These are phyloP conservation scores for Gillenia trifoliata DNA, from an alignment of 306 rosid species.

Conservation along the genomic window DNA sequence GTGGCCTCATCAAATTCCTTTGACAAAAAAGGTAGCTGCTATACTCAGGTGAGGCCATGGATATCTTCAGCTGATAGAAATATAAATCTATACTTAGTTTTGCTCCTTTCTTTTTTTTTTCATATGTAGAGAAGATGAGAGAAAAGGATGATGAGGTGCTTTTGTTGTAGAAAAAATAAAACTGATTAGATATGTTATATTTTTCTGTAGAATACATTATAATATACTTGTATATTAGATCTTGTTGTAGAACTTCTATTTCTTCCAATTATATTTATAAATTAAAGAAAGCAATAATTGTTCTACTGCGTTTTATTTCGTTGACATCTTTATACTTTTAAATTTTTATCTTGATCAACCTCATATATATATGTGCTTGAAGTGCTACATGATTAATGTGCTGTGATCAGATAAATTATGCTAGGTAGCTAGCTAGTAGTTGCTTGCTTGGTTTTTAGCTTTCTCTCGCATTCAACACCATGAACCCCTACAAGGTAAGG, in stretches of 20 bases:
- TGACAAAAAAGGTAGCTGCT: slow-evolving; percentile 19
- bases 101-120: slow-evolving; percentile 16
- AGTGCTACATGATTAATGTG: background rate
- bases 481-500: slow-evolving; percentile 38
- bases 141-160: slow-evolving; percentile 16
- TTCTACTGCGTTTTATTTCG: background rate
- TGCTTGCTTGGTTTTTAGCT: slow-evolving; percentile 12
- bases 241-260: background rate
- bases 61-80: slow-evolving; percentile 29
- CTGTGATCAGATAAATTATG: slow-evolving; percentile 1
- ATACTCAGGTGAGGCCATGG: slow-evolving; percentile 41
- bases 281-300: background rate
- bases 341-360: background rate
- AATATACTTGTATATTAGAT: background rate
- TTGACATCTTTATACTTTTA: background rate
- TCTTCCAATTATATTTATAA: background rate
- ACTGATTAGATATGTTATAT: background rate
- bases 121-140: slow-evolving; percentile 22
- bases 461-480: slow-evolving; percentile 1
- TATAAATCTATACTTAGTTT: slow-evolving; percentile 30
- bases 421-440: slow-evolving; percentile 2
- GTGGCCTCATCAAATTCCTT: slow-evolving; percentile 34
- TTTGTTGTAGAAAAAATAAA: slow-evolving; percentile 36
- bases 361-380: background rate
- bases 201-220: background rate